These are phyloP conservation scores for Styphnolobium japonicum DNA, from an alignment of 306 rosid species.

Conservation along the genomic window DNA sequence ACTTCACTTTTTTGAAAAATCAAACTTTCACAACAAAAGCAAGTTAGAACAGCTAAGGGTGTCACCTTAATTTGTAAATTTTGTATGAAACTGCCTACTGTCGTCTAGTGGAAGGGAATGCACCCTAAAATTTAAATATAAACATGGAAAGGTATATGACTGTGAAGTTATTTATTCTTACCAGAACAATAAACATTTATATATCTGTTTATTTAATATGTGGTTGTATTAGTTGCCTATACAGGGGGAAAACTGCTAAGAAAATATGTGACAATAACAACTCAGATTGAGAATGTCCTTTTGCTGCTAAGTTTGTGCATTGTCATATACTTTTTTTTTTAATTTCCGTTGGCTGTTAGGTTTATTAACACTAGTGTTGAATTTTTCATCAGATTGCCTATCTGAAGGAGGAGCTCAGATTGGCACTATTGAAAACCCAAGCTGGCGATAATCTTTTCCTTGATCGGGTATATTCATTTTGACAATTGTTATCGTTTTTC, in stretches of 20 bases:
- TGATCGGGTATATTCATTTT: slow-evolving; percentile 53
- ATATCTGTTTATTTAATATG: too few relatives aligned
- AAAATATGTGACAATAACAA: neutral
- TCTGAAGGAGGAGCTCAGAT: slow-evolving; percentile 68
- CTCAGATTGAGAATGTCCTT: neutral
- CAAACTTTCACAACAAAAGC: too few relatives aligned
- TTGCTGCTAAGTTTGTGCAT: neutral
- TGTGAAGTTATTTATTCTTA: too few relatives aligned
- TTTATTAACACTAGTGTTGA: neutral
- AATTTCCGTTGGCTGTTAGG: neutral
- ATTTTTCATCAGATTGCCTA: neutral
- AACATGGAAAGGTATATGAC: too few relatives aligned
- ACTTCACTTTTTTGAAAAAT: too few relatives aligned
- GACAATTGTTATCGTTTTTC: neutral
- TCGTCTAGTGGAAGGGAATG: neutral
- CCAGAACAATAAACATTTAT: too few relatives aligned
- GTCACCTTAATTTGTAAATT: neutral
- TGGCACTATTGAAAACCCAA: slow-evolving; percentile 52
- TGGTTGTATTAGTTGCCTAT: neutral
- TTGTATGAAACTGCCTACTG: neutral
- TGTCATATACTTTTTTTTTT: neutral
- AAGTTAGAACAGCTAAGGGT: neutral
- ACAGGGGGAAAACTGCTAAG: too few relatives aligned
- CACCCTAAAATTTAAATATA: neutral
- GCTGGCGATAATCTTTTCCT: slow-evolving; percentile 60